Conservation (phyloP, 1,284 basidiomycete species). For the Cutaneotrichosporon sp. region DNA sequence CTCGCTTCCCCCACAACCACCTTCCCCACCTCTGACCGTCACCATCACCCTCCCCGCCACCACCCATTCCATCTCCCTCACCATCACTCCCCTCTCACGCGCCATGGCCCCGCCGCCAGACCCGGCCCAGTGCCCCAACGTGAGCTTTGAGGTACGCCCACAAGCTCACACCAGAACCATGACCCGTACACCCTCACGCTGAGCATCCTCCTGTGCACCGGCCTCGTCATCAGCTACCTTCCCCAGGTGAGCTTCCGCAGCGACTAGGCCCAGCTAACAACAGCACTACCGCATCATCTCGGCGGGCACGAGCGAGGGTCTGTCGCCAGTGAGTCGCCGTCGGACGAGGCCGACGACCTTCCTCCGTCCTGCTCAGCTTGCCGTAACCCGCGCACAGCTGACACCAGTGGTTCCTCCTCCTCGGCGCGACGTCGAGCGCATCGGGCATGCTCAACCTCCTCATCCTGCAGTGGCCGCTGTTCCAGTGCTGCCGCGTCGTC, state of each 20-base stretch:
- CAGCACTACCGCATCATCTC: conserved; percentile 47
- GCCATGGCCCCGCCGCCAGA: conserved; percentile 5
- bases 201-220: conserved; percentile 71
- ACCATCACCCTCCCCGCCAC: background rate
- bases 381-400: too few relatives aligned
- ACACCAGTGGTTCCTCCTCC: conserved; percentile 74
- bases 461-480: conserved; percentile 82
- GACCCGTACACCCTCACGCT: conserved; percentile 62
- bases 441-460: conserved; percentile 85
- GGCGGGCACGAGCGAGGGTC: conserved; percentile 77
- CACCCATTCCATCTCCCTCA: background rate
- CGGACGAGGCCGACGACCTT: background rate
- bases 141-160: conserved; percentile 14
- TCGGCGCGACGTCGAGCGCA: conserved; percentile 82
- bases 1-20: background rate
- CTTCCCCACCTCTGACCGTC: too few relatives aligned
- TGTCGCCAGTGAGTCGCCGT: conserved; percentile 63
- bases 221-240: conserved; percentile 81
- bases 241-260: conserved; percentile 67
- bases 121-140: conserved; percentile 20
- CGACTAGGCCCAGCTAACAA: conserved; percentile 3
- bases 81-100: background rate
- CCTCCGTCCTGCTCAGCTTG: too few relatives aligned
- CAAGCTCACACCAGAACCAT: conserved; percentile 19
- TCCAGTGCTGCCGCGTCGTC: conserved; percentile 70